Evolutionary conservation across 768 basidiomycete genomes (phyloP), one percentile per base, ranked within the genome.

Genomic region (Mycena floridula): DNA sequence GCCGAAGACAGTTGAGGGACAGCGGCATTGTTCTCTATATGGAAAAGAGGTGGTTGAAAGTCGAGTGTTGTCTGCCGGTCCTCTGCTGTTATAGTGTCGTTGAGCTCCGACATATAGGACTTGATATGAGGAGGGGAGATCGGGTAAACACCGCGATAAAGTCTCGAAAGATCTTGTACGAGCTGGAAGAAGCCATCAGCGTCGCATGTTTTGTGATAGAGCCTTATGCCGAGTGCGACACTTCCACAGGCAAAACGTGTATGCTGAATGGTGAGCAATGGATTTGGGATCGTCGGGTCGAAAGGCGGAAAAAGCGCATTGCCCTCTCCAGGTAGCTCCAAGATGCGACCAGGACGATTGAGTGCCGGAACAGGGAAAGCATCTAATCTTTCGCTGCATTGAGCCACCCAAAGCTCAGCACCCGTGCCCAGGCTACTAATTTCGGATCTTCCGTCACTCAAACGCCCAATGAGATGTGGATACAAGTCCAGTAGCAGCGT

Each of bases 181-280:
- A 55, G 11, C 39, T 47, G 52, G 44, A 55, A 55, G 28, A 47
- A 49, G 21, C 54, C 54, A 16, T 44, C 43, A 13, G 23, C 54
- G 30, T 55, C 54, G 25, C 45, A 53, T 3, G 44, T 25, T 7
- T 27, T 32, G 35, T 55, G 54, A 15, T 40, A 47, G 8, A 38
- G 5, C 7, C 54, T 49, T 7, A 55, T 44, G 21, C 54, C 54
- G 9, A 55, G 30, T 16, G 49, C 40, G 15, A 51, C 54, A 25
- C 45, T 39, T 6, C 54, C 52, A 40, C 54, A 55, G n/a, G 44
- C 47, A 24, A 55, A 55, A 18, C 50, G 52, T 11, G 54, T 55
- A 18, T 48, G 52, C 36, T 55, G 54, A 12, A 55, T 42, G 25
- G 52, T 46, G 21, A 55, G 25, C 28, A 55, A 15, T n/a, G n/a